Evolutionary conservation across 805 yeast genomes (phyloP), one percentile per base, ranked within the genome.

Genomic region (Wickerhamiella nectarea): DNA sequence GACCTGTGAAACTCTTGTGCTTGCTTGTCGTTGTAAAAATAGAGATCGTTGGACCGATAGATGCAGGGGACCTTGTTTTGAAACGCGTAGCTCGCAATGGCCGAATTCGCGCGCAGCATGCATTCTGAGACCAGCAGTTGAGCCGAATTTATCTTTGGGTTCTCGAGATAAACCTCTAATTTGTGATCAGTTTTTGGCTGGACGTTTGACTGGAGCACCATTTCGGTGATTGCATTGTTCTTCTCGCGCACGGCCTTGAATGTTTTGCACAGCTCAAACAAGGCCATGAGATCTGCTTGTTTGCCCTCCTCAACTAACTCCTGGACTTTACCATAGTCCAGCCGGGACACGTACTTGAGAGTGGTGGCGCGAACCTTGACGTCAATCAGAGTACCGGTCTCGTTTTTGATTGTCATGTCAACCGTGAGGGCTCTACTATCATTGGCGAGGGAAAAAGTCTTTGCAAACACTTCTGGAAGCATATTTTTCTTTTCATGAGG

Each of bases 71-170:
- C 48, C 0, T 43, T 26, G 21, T 52, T 34, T 19, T 45, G 34
- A 5, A 14, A 12, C 9, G 58, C 52, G 38, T 44, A 61, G 11
- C 24, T 36, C 0, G 62, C 66, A 1, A 54, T 56, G 3, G 53
- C 61, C n/a, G 69, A 63, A 56, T 85, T 86, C 1, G 91, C 85
- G 36, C 74, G 62, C 19, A 87, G 71, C 98, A 89, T 89, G 39
- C 81, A 58, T 56, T 89, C 94, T 0, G 89, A 71, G 1, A 89
- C 96, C 20, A 89, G 64, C 2, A 66, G 54, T 33, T 74, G 75
- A 0, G 94, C 76, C 28, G 25, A 8, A 3, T 31, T 19, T 2
- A 34, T 17, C 11, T 17, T 4, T 2, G 15, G 17, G 11, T 11
- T 14, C 5, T 28, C 39, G 6, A 28, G 21, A 8, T 11, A 12